Evolutionary conservation across 2,329 filamentous ascomycete genomes (phyloP).

Genomic region (Hirsutella rhossiliensis): DNA sequence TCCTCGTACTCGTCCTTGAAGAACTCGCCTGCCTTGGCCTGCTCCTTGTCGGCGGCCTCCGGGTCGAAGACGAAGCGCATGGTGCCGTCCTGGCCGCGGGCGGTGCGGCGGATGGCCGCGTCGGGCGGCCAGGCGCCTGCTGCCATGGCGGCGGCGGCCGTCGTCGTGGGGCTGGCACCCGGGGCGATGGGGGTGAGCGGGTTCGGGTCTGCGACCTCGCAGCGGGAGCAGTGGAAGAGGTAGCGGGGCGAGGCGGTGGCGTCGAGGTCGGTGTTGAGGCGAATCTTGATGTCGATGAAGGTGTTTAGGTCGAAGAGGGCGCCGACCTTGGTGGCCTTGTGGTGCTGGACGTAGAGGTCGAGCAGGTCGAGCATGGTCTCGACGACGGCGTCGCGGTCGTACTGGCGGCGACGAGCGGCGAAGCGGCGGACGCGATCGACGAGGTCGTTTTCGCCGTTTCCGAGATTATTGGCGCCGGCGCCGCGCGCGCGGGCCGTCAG

Average conservation of each 20-base stretch:
- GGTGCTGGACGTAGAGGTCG: conserved; percentile 83
- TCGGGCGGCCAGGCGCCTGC: conserved; percentile 20
- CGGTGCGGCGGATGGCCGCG: conserved; percentile 16
- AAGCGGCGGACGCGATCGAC: conserved; percentile 37
- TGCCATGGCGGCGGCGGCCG: conserved; percentile 25
- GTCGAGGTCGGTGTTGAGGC: conserved; percentile 71
- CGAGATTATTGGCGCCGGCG: conserved; percentile 32
- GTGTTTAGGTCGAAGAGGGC: conserved; percentile 58
- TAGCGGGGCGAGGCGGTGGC: conserved; percentile 49
- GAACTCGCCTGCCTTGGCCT: conserved; percentile 52
- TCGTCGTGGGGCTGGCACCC: conserved; percentile 6
- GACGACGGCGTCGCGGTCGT: conserved; percentile 35
- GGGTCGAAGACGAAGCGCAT: conserved; percentile 83
- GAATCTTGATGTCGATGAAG: conserved; percentile 79
- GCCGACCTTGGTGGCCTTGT: conserved; percentile 62
- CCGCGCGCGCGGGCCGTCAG: conserved; percentile 60
- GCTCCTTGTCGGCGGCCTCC: conserved; percentile 61
- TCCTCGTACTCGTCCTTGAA: conserved; percentile 67
- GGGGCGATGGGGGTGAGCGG: conserved; percentile 17
- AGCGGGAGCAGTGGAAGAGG: conserved; percentile 44
- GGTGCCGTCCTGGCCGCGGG: conserved; percentile 53
- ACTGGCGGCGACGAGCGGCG: conserved; percentile 33
- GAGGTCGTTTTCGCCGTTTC: conserved; percentile 20
- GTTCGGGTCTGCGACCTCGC: conserved; percentile 27
- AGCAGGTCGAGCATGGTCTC: conserved; percentile 86